Evolutionary conservation across 1,284 basidiomycete genomes (phyloP).

Genomic region (Agroathelia rolfsii): DNA sequence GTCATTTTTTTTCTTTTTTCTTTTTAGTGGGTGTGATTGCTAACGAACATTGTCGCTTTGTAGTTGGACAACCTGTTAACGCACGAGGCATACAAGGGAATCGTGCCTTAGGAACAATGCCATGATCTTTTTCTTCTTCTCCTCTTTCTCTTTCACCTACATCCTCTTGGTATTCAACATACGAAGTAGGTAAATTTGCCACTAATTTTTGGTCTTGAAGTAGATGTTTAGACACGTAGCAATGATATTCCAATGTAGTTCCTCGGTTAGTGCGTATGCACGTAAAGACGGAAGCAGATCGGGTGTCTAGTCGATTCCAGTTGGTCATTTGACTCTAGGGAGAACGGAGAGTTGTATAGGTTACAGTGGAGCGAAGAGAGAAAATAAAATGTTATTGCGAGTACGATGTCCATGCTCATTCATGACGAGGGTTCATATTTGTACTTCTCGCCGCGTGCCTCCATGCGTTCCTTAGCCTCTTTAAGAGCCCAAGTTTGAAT

Average conservation of each 20-base stretch:
- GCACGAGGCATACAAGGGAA: constrained; percentile 71
- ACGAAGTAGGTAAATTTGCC: no score
- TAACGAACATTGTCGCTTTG: background rate
- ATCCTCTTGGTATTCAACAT: no score
- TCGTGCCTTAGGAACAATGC: constrained; percentile 40
- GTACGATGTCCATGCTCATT: constrained; percentile 4
- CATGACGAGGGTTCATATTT: constrained; percentile 52
- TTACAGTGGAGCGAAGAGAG: constrained; percentile 1
- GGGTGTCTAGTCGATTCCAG: constrained; percentile 7
- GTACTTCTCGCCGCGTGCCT: constrained; percentile 77
- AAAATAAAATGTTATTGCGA: constrained; percentile 1
- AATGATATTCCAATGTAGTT: no score
- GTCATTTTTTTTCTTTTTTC: background rate
- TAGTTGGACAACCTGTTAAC: constrained; percentile 72
- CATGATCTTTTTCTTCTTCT: no score
- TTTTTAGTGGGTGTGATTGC: constrained; percentile 1
- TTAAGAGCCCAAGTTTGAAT: constrained; percentile 85
- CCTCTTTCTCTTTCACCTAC: no score
- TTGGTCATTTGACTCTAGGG: constrained; percentile 1
- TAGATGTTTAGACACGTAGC: no score
- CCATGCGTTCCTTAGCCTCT: constrained; percentile 83
- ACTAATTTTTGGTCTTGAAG: no score
- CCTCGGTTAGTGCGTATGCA: no score
- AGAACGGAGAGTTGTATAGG: constrained; percentile 3
- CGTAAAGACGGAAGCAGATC: constrained; percentile 6